Conservation (phyloP, 2,329 filamentous ascomycete genomes). For the Pseudogymnoascus sp. region DNA sequence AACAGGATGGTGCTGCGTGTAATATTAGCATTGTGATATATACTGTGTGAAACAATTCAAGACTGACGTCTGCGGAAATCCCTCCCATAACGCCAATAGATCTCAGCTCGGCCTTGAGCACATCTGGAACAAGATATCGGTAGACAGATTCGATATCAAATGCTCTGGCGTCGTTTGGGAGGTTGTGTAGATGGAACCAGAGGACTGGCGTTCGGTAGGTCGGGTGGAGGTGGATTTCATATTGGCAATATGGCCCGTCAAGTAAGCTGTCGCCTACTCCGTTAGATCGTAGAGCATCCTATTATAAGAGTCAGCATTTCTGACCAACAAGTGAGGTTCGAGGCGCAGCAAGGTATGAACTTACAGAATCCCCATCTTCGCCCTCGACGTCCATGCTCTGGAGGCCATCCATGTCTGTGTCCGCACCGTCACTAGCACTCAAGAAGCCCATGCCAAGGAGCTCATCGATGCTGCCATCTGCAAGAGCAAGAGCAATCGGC, state of each 20-base stretch:
- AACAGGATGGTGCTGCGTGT: conserved; percentile 56
- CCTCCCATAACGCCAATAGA: conserved; percentile 59
- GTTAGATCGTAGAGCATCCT: neutral
- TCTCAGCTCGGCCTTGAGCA: conserved; percentile 55
- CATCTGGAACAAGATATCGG: conserved; percentile 59
- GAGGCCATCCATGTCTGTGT: conserved; percentile 16
- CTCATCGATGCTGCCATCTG: conserved; percentile 24
- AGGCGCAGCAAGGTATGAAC: too few species aligned
- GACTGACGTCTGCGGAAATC: conserved; percentile 68
- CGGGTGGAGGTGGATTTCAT: conserved; percentile 68
- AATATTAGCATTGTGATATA: conserved; percentile 10
- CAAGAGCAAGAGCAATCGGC: conserved; percentile 22
- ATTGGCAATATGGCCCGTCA: conserved; percentile 37
- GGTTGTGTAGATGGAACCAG: conserved; percentile 62
- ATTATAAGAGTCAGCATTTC: neutral
- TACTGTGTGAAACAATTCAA: neutral
- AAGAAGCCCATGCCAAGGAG: conserved; percentile 21
- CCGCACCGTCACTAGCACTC: conserved; percentile 13
- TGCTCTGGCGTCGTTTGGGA: conserved; percentile 47
- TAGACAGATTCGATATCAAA: conserved; percentile 65
- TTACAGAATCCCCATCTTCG: conserved; percentile 26
- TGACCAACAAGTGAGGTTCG: too few species aligned
- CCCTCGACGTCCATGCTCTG: conserved; percentile 19
- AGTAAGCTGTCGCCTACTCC: neutral
- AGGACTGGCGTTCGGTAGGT: conserved; percentile 69